Base-by-base conservation (phyloP, 768 basidiomycete genomes). In the Clitopilus hobsonii region DNA sequence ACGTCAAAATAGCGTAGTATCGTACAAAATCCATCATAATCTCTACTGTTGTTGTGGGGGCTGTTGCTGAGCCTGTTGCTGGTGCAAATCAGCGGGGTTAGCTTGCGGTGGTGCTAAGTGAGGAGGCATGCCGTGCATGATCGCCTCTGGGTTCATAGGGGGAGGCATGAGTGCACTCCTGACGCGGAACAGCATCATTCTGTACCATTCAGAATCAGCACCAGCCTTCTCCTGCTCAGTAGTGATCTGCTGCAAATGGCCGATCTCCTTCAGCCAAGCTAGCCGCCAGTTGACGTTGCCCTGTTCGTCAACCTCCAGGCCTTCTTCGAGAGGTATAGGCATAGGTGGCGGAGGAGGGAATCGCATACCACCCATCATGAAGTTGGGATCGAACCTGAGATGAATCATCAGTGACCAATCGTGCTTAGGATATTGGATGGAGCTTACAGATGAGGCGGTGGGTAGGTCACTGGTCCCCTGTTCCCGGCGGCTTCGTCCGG, bases 151-250 rank as follows among this genome's bases (percentile, higher is more conserved):
- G 56, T 78, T 79, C 69, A 80, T 75, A 5, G 78, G 77, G 4
- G 72, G 74, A 51, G 75, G 82, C 81, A 91, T 83, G 58, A 91
- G 74, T 16, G 86, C 86, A 41, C 77, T 78, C 53, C 91, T 77
- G 38, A 92, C 83, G n/a, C 88, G 83, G 64, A 89, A 77, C 7
- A 91, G 65, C 89, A 93, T 92, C 82, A 89, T 86, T 58, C 86
- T 74, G 62, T 85, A 94, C 91, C 91, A 94, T 58, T 93, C 91
- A 45, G 83, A 84, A 51, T 89, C 89, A 2, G 80, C 86, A 26
- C 86, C 87, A 18, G 83, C 82, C 70, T 91, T 91, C 66, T 93
- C 89, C 64, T 92, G 91, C 61, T 92, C 87, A 7, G 71, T 78
- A 0, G 91, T 88, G n/a, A 91, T 72, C 59, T 87, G 84, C 63